These are phyloP conservation scores for Echinosophora koreensis DNA, from an alignment of 306 rosid species.

Conservation along the genomic window DNA sequence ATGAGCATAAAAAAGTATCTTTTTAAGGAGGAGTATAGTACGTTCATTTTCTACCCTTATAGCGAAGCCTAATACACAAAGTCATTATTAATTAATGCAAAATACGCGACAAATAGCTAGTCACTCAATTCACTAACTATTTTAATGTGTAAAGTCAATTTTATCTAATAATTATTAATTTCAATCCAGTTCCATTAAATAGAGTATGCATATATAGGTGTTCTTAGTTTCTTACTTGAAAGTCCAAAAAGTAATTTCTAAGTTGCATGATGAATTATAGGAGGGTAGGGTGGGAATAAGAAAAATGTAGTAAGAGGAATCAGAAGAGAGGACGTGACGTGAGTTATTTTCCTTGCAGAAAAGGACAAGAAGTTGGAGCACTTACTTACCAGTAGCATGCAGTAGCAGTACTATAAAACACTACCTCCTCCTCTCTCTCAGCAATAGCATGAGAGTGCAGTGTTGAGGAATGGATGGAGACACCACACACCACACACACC, in stretches of 20 bases:
- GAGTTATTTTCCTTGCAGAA: slow-evolving; percentile 20
- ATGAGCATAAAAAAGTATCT: too few relatives aligned
- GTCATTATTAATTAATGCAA: too few relatives aligned
- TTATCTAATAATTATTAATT: not conserved
- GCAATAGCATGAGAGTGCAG: slow-evolving; percentile 19
- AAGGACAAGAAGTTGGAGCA: slow-evolving; percentile 43
- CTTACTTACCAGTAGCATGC: not conserved
- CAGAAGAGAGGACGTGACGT: slow-evolving; percentile 26
- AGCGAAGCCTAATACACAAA: not conserved
- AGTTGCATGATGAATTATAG: too few relatives aligned
- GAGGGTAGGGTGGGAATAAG: slow-evolving; percentile 31
- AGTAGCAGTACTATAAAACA: not conserved
- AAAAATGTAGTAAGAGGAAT: slow-evolving; percentile 32
- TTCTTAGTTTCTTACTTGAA: not conserved
- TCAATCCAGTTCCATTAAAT: not conserved
- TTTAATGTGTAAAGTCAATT: not conserved
- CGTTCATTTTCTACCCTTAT: too few relatives aligned
- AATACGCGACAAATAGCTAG: not conserved
- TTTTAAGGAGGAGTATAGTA: too few relatives aligned
- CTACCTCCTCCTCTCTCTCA: not conserved
- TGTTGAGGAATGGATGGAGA: not conserved
- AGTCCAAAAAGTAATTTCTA: too few relatives aligned
- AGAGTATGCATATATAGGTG: too few relatives aligned
- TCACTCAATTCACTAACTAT: not conserved
- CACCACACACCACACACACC: not conserved